Conservation (phyloP, 2,329 filamentous ascomycete species). For the Plenodomus lindquistii region DNA sequence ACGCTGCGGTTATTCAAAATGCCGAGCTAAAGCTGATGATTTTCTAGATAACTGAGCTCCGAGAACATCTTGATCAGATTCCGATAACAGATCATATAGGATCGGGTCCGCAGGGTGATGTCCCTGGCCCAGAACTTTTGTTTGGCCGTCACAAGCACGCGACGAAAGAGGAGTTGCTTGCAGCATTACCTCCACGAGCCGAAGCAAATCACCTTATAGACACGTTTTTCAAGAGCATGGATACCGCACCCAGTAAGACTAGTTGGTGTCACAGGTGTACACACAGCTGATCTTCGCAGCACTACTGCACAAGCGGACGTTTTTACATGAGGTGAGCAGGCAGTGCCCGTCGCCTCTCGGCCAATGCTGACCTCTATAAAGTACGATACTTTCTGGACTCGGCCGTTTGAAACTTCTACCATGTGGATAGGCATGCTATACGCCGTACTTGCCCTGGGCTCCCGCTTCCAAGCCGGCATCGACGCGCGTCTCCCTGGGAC, state of each 20-base stretch:
- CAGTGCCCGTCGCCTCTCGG: no score
- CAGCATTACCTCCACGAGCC: conserved; percentile 26
- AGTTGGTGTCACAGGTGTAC: background rate
- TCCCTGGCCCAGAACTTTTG: conserved; percentile 32
- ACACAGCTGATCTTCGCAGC: conserved; percentile 15
- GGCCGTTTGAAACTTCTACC: conserved; percentile 42
- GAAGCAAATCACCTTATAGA: conserved; percentile 32
- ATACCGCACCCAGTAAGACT: conserved; percentile 30
- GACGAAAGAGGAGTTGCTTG: conserved; percentile 34
- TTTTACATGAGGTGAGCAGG: conserved; percentile 27
- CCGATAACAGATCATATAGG: conserved; percentile 24
- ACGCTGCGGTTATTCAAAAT: conserved; percentile 5
- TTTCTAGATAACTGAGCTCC: conserved; percentile 36
- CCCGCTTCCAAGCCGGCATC: conserved; percentile 27
- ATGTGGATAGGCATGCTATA: conserved; percentile 54
- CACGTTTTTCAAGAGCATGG: conserved; percentile 33
- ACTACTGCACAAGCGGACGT: conserved; percentile 37
- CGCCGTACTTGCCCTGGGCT: conserved; percentile 40
- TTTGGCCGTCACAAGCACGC: conserved; percentile 33
- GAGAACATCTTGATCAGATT: conserved; percentile 36
- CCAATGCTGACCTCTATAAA: conserved; percentile 19
- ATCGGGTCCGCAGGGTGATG: conserved; percentile 15
- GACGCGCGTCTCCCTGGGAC: conserved; percentile 6
- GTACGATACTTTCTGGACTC: conserved; percentile 52
- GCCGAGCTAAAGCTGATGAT: conserved; percentile 1